Evolutionary conservation across 1,139 yeast genomes (phyloP).

Genomic region (Suhomyces taliae): DNA sequence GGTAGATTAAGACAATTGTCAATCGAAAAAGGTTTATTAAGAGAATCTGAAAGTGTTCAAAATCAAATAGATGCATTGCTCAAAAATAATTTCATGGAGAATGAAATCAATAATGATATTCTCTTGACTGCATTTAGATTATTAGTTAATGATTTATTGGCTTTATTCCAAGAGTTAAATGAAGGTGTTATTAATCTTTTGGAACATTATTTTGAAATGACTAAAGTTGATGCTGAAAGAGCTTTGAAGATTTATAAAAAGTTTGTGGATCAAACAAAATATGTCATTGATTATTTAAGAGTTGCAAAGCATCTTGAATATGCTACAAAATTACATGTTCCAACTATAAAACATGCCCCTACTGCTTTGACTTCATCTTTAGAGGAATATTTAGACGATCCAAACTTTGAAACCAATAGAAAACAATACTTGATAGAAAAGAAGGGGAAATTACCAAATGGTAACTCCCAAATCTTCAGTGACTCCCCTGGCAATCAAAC

Average conservation of each 20-base stretch:
- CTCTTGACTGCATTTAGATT: constrained; percentile 81
- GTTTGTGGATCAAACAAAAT: constrained; percentile 83
- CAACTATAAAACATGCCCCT: constrained; percentile 96
- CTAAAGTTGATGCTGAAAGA: constrained; percentile 79
- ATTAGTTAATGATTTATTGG: constrained; percentile 80
- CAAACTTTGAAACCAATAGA: constrained; percentile 79
- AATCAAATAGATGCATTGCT: constrained; percentile 74
- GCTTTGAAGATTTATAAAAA: constrained; percentile 80
- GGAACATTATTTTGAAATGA: constrained; percentile 94
- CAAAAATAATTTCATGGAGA: constrained; percentile 70
- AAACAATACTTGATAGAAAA: constrained; percentile 72
- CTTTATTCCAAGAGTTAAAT: constrained; percentile 83
- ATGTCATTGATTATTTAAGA: constrained; percentile 82
- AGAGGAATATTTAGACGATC: constrained; percentile 85
- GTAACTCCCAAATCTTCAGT: background rate
- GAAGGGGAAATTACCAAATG: constrained; percentile 19
- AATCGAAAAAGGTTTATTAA: constrained; percentile 77
- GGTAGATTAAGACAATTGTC: constrained; percentile 64
- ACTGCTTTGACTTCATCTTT: constrained; percentile 85
- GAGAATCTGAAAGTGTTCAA: constrained; percentile 85
- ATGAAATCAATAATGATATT: constrained; percentile 80
- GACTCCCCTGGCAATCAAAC: background rate
- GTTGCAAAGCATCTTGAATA: constrained; percentile 87
- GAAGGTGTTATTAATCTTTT: constrained; percentile 92
- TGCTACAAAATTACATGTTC: constrained; percentile 86